Percentiles rank a stretch among this genome's conserved stretches.
phyloP scores from a whole-genome alignment of 768 basidiomycete genomes.

The Serpula lacrymans region DNA sequence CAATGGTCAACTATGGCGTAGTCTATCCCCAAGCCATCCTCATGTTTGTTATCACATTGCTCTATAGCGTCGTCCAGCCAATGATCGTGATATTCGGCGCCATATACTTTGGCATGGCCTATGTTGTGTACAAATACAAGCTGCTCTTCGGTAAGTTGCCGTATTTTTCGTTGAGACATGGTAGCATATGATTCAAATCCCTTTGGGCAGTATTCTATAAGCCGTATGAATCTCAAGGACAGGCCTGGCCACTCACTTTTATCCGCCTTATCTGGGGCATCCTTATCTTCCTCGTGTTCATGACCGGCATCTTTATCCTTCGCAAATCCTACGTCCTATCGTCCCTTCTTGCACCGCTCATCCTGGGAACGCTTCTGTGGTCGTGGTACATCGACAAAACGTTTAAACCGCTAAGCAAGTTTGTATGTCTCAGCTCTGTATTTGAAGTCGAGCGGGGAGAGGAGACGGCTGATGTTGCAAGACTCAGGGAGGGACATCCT shows the following conservation, averaged over 20 bases:
- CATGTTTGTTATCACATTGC: slow-evolving; percentile 90
- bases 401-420: slow-evolving; percentile 73
- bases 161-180: neutral
- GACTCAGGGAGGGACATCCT: slow-evolving; percentile 77
- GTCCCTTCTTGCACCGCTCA: slow-evolving; percentile 68
- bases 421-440: slow-evolving; percentile 81
- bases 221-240: slow-evolving; percentile 95
- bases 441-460: slow-evolving; percentile 89
- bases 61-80: slow-evolving; percentile 95
- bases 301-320: slow-evolving; percentile 91
- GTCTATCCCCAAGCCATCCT: slow-evolving; percentile 97
- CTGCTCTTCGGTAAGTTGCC: slow-evolving; percentile 77
- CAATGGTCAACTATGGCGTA: slow-evolving; percentile 96
- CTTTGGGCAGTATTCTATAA: slow-evolving; percentile 89
- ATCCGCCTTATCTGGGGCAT: slow-evolving; percentile 90
- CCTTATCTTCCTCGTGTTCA: slow-evolving; percentile 91
- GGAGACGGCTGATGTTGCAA: slow-evolving; percentile 73
- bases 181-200: neutral
- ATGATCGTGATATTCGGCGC: slow-evolving; percentile 94
- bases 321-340: slow-evolving; percentile 55
- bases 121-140: slow-evolving; percentile 98
- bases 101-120: slow-evolving; percentile 92
- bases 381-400: slow-evolving; percentile 70
- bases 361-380: slow-evolving; percentile 74
- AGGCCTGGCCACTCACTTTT: slow-evolving; percentile 97